Conservation (phyloP, 2,329 filamentous ascomycete species). For the Beauveria asiatica region DNA sequence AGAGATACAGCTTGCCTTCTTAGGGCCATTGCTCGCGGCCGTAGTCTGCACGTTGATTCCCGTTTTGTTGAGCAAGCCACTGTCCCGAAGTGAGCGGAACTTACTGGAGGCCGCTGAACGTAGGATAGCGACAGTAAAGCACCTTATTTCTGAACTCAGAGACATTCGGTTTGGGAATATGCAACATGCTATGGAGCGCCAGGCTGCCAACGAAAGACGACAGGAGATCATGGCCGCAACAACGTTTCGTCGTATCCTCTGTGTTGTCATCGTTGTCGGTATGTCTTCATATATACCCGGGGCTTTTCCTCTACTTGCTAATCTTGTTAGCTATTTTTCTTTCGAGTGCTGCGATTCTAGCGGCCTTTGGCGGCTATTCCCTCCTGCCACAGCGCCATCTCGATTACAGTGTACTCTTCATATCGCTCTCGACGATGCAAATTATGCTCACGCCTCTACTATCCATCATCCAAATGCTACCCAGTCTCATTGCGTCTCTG, state of each 20-base stretch:
- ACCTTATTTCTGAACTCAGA: neutral
- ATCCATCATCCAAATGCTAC: slow-evolving; percentile 5
- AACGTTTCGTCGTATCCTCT: neutral
- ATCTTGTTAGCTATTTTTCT: neutral
- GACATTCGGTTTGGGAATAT: neutral
- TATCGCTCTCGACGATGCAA: slow-evolving; percentile 1
- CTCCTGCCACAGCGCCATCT: neutral
- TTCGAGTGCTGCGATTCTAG: neutral
- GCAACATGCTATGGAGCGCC: neutral
- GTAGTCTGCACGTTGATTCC: neutral
- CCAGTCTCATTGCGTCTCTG: neutral
- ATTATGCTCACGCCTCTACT: slow-evolving; percentile 6
- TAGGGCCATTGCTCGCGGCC: neutral
- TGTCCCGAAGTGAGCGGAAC: neutral
- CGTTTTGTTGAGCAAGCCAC: neutral
- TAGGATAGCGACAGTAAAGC: neutral
- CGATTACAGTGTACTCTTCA: neutral
- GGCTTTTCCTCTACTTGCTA: neutral
- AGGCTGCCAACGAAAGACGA: neutral
- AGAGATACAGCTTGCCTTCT: neutral
- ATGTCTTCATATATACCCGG: neutral
- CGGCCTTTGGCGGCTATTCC: slow-evolving; percentile 1
- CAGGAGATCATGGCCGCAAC: slow-evolving; percentile 1
- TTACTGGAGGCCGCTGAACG: neutral
- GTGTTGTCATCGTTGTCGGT: neutral